Evolutionary conservation across 2,329 filamentous ascomycete species (phyloP).

Genomic region (Amauroascus verrucosus): DNA sequence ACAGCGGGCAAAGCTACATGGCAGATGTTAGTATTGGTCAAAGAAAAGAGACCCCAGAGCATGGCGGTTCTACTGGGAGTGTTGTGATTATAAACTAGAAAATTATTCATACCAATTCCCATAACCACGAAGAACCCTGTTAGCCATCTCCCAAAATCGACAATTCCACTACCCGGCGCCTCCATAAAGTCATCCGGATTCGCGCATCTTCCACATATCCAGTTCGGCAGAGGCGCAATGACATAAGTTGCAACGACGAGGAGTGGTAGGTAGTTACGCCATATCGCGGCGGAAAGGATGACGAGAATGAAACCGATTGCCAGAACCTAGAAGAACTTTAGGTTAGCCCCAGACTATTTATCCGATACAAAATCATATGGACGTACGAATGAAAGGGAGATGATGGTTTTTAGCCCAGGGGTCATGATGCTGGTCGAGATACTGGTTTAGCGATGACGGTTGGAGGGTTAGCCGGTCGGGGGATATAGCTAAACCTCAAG

Average conservation of each 20-base stretch:
- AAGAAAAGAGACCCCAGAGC: background rate
- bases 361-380: background rate
- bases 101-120: slow-evolving; percentile 92
- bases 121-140: slow-evolving; percentile 95
- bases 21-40: background rate
- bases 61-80: no score
- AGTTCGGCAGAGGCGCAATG: slow-evolving; percentile 88
- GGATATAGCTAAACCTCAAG: background rate
- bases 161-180: slow-evolving; percentile 65
- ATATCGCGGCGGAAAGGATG: slow-evolving; percentile 93
- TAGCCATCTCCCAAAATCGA: slow-evolving; percentile 87
- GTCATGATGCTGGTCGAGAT: slow-evolving; percentile 40
- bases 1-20: slow-evolving; percentile 69
- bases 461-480: slow-evolving; percentile 8
- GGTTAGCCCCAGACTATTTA: background rate
- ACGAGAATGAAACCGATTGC: slow-evolving; percentile 98
- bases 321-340: slow-evolving; percentile 52
- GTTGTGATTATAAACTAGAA: no score
- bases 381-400: slow-evolving; percentile 85
- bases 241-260: slow-evolving; percentile 94
- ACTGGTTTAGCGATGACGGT: slow-evolving; percentile 14
- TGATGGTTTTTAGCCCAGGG: slow-evolving; percentile 97
- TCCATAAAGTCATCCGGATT: slow-evolving; percentile 96
- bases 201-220: slow-evolving; percentile 78
- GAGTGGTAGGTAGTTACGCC: slow-evolving; percentile 86